Evolutionary conservation across 495 filamentous ascomycete genomes (phyloP).

Genomic region (Hyaloscypha hepaticicola): DNA sequence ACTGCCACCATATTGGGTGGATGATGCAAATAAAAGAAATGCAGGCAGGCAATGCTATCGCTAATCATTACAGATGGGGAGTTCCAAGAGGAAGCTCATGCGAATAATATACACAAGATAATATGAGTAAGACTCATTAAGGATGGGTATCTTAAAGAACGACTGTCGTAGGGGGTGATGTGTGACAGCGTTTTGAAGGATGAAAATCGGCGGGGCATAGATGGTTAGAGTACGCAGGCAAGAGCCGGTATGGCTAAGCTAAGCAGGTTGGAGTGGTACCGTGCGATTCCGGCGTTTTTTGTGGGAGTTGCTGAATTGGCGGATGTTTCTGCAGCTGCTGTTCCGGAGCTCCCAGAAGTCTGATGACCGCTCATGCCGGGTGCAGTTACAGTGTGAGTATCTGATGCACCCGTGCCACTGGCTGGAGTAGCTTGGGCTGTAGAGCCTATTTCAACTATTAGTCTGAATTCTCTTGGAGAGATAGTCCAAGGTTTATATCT

Average conservation of each 20-base stretch:
- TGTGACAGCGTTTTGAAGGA: background rate
- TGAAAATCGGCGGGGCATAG: background rate
- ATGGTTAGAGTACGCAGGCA: background rate
- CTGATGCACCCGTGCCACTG: background rate
- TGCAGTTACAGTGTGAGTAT: background rate
- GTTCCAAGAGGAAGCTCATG: background rate
- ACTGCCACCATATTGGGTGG: background rate
- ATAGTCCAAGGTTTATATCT: too few relatives aligned
- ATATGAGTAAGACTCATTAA: background rate
- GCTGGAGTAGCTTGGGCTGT: background rate
- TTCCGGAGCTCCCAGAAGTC: constrained; percentile 5
- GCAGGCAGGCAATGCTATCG: constrained; percentile 7
- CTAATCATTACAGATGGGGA: constrained; percentile 12
- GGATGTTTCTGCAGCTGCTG: constrained; percentile 9
- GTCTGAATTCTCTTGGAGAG: background rate
- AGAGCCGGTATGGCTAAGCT: background rate
- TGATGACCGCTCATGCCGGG: constrained; percentile 24
- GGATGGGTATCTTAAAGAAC: constrained; percentile 9
- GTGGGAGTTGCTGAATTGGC: background rate
- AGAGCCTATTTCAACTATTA: background rate
- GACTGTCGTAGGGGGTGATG: constrained; percentile 7
- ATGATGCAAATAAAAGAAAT: background rate
- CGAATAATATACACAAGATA: background rate
- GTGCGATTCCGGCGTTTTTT: background rate
- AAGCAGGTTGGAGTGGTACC: constrained; percentile 2